A percentile compares a stretch with the other conserved stretches of the same genome.
Evolutionary conservation across 2,329 filamentous ascomycete genomes (phyloP).

Genomic region (Colletotrichum brevisporum): DNA sequence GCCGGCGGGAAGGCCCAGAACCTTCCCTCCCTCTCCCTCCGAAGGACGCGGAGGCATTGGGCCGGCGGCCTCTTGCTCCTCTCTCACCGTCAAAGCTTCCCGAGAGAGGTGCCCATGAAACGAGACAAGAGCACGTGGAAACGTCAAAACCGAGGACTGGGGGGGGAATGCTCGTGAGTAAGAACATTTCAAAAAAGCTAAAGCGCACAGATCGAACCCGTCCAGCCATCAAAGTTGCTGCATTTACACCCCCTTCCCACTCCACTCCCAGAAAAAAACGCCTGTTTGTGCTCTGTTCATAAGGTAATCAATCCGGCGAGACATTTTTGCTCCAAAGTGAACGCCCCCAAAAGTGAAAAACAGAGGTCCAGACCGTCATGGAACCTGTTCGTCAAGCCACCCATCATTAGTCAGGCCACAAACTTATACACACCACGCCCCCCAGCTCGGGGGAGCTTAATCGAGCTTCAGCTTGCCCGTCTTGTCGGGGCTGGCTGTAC

Average conservation of each 20-base stretch:
- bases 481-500: no score
- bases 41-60: conserved; percentile 2
- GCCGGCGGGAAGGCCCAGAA: no score
- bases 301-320: conserved; percentile 5
- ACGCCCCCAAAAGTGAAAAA: conserved; percentile 14
- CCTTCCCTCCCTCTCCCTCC: not conserved
- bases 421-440: not conserved
- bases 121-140: conserved; percentile 26
- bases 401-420: conserved; percentile 26
- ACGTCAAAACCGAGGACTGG: conserved; percentile 6
- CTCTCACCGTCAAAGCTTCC: no score
- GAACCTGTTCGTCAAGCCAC: conserved; percentile 20
- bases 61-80: not conserved
- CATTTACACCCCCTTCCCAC: conserved; percentile 10
- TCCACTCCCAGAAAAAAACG: conserved; percentile 7
- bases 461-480: not conserved
- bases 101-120: conserved; percentile 6
- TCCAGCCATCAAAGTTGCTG: not conserved
- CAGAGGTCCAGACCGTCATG: conserved; percentile 31
- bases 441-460: conserved; percentile 5
- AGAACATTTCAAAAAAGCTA: no score
- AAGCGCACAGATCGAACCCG: no score
- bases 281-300: conserved; percentile 19
- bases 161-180: not conserved
- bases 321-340: not conserved